phyloP scores from a whole-genome alignment of 345 rosid genomes.

The Syzygium aqueum region DNA sequence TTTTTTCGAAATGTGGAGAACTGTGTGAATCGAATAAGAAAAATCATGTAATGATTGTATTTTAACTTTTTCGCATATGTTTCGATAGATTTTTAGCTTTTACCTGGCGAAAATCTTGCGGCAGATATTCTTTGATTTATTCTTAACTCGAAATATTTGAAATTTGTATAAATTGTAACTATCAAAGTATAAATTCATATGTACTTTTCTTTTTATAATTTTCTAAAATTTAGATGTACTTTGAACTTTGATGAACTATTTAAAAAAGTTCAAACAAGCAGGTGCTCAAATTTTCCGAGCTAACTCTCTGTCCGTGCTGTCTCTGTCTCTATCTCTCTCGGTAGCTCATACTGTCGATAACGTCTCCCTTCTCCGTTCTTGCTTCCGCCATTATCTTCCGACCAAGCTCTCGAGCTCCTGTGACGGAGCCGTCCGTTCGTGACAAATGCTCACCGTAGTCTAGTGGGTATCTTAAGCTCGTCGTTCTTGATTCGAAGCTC shows the following conservation, averaged over 20 bases:
- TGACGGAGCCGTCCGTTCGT: neutral
- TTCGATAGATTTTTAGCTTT: neutral
- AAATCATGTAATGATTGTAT: too few species aligned
- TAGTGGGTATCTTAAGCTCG: neutral
- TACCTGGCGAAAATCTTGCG: rapidly evolving
- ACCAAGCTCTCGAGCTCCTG: too few species aligned
- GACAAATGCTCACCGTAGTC: neutral
- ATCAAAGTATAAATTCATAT: neutral
- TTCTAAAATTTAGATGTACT: neutral
- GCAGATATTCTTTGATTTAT: neutral
- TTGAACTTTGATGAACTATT: neutral
- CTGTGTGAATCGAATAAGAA: too few species aligned
- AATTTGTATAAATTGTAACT: neutral
- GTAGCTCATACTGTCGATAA: neutral
- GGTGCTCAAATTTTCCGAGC: neutral
- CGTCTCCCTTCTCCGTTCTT: neutral
- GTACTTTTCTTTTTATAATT: neutral
- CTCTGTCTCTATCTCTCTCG: neutral
- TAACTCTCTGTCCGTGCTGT: neutral
- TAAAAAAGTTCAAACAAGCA: neutral
- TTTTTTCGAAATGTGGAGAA: too few species aligned
- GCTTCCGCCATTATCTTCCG: neutral
- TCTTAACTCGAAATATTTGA: neutral
- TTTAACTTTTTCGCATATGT: neutral
- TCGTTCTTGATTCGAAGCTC: neutral